phyloP scores from a whole-genome alignment of 2,329 filamentous ascomycete genomes.

The Lecanicillium sp. region DNA sequence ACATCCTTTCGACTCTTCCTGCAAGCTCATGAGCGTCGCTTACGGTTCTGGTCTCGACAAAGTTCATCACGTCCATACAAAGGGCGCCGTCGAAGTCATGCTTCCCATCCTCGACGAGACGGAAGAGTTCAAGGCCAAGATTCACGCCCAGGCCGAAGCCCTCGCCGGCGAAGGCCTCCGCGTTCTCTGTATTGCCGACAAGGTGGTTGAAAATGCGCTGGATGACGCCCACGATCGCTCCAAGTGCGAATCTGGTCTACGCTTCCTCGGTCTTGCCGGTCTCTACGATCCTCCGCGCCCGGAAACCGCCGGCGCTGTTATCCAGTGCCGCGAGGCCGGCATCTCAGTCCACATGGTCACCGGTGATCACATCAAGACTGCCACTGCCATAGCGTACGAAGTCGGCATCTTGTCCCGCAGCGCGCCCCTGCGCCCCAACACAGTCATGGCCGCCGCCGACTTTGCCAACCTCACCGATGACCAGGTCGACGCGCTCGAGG shows the following conservation, averaged over 20 bases:
- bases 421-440: constrained; percentile 31
- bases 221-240: constrained; percentile 42
- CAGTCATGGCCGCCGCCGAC: constrained; percentile 55
- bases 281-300: constrained; percentile 66
- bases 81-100: constrained; percentile 53
- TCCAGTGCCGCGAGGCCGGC: constrained; percentile 53
- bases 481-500: constrained; percentile 55
- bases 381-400: constrained; percentile 58
- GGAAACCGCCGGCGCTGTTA: constrained; percentile 58
- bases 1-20: constrained; percentile 66
- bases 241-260: constrained; percentile 50
- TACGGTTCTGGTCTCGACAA: constrained; percentile 38
- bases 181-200: constrained; percentile 60
- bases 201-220: constrained; percentile 32
- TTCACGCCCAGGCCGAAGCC: constrained; percentile 45
- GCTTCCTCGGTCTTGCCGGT: constrained; percentile 64
- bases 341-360: constrained; percentile 65
- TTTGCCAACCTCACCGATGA: constrained; percentile 58
- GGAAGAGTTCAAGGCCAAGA: constrained; percentile 39
- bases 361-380: constrained; percentile 63
- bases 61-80: constrained; percentile 44
- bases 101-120: constrained; percentile 45
- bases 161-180: constrained; percentile 60
- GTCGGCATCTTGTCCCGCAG: constrained; percentile 51
- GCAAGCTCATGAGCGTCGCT: constrained; percentile 70